These are phyloP conservation scores for Dendrobium officinale DNA, from an alignment of 106 monocot species.

Conservation along the genomic window DNA sequence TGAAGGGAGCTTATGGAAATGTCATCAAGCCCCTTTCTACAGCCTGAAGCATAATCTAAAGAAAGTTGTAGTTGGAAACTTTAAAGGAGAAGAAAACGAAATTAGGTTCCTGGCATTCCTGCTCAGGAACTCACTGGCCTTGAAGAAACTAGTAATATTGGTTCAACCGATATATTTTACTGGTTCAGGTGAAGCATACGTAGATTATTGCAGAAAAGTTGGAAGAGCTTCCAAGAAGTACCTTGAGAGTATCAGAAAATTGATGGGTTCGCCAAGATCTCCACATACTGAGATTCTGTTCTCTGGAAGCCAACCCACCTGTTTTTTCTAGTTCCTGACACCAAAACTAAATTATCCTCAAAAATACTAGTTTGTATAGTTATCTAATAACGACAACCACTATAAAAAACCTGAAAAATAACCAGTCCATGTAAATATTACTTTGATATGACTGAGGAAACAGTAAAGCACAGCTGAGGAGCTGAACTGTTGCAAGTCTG, in stretches of 20 bases:
- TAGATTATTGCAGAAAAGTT: not conserved
- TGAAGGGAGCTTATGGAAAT: not conserved
- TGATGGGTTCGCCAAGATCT: not conserved
- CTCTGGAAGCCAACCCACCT: not conserved
- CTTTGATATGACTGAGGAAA: not conserved
- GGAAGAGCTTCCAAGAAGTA: not conserved
- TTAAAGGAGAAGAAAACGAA: constrained; percentile 6
- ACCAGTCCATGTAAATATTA: not conserved
- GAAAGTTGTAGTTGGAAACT: not conserved
- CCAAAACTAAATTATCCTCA: not conserved
- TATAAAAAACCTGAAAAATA: not conserved
- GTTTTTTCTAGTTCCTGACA: not conserved
- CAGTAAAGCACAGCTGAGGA: not conserved
- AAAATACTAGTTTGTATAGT: no score
- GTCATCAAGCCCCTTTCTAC: not conserved
- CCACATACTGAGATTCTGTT: constrained; percentile 6
- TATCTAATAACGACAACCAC: not conserved
- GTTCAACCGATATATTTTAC: not conserved
- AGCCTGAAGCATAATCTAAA: constrained; percentile 1
- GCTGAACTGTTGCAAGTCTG: not conserved
- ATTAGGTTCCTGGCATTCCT: not conserved
- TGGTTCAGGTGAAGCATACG: constrained; percentile 1
- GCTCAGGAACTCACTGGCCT: not conserved
- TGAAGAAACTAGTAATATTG: not conserved
- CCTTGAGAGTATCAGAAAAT: not conserved